phyloP scores from a whole-genome alignment of 495 filamentous ascomycete genomes.

The Podospora fimiseda region DNA sequence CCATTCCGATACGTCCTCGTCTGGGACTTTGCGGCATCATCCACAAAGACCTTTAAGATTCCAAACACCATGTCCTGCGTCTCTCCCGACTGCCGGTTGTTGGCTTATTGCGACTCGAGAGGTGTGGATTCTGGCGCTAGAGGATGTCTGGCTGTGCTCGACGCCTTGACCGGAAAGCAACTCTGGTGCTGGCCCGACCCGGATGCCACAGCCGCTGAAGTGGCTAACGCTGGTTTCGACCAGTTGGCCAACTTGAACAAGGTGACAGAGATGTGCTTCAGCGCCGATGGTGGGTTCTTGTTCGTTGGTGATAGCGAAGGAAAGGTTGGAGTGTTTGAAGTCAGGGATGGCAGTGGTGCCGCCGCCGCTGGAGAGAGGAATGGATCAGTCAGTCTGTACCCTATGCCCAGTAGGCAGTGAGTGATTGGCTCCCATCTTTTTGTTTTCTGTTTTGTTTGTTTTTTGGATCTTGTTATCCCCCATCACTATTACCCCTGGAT shows the following conservation, averaged over 20 bases:
- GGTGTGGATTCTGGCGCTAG: conserved; percentile 26
- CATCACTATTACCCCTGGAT: no score
- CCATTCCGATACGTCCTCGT: conserved; percentile 27
- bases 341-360: conserved; percentile 18
- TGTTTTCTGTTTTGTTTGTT: background rate
- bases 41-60: conserved; percentile 30
- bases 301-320: conserved; percentile 27
- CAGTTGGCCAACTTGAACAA: conserved; percentile 21
- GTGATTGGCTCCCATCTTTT: background rate
- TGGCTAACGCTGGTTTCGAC: conserved; percentile 18
- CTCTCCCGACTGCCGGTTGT: conserved; percentile 29
- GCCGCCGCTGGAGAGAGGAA: no score
- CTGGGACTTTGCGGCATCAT: conserved; percentile 29
- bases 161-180: conserved; percentile 26
- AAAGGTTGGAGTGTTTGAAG: conserved; percentile 24
- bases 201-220: conserved; percentile 14
- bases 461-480: no score
- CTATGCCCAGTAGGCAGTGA: background rate
- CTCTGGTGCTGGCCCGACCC: conserved; percentile 35
- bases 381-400: background rate
- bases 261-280: conserved; percentile 29
- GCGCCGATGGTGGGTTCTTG: conserved; percentile 28
- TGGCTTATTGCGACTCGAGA: conserved; percentile 27
- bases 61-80: conserved; percentile 29
- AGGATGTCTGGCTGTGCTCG: conserved; percentile 25